Conservation (phyloP, 257 asterid genomes). For the Ilex aquifolium region DNA sequence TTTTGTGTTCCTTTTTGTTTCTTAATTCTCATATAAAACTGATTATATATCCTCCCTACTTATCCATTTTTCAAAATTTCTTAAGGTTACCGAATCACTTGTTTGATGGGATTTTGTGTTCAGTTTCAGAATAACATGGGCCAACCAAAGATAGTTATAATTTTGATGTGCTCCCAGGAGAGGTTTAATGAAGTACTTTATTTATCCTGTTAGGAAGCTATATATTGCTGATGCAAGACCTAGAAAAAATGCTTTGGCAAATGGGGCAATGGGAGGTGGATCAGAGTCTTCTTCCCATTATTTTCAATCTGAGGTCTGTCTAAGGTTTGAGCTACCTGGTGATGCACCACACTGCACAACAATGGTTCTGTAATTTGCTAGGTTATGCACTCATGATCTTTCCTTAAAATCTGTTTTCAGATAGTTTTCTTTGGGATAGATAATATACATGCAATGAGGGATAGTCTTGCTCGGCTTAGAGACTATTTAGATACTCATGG, state of each 20-base stretch:
- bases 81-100: neutral
- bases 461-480: constrained; percentile 84
- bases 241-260: constrained; percentile 96
- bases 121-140: neutral
- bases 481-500: constrained; percentile 97
- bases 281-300: constrained; percentile 97
- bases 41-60: neutral
- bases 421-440: constrained; percentile 96
- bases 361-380: constrained; percentile 5
- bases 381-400: constrained; percentile 8
- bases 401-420: constrained; percentile 33
- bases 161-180: neutral
- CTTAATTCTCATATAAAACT: neutral
- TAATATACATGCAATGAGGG: constrained; percentile 96
- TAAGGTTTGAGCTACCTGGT: constrained; percentile 15
- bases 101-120: neutral
- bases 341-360: constrained; percentile 11
- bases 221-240: constrained; percentile 99
- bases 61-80: neutral
- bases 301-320: constrained; percentile 86
- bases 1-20: neutral
- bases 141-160: neutral
- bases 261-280: constrained; percentile 99
- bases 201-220: constrained; percentile 62
- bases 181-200: constrained; percentile 11